Conservation (phyloP, 495 filamentous ascomycete species). For the Beverwykella pulmonaria region DNA sequence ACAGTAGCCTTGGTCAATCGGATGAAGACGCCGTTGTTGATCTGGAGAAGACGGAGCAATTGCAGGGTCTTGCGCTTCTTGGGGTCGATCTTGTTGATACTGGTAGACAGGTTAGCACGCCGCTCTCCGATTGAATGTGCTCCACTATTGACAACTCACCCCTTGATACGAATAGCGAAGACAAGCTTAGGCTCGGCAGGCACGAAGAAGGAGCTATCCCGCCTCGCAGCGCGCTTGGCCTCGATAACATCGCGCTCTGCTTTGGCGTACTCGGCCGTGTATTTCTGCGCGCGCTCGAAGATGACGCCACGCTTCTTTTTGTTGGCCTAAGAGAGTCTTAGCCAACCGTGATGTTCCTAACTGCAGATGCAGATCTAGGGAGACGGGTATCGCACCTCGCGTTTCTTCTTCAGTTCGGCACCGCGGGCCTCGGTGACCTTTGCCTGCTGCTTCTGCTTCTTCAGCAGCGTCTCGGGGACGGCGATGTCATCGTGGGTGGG, state of each 20-base stretch:
- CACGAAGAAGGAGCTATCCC: constrained; percentile 91
- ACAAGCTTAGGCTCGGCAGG: constrained; percentile 92
- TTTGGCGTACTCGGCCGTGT: constrained; percentile 98
- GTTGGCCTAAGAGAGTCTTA: constrained; percentile 66
- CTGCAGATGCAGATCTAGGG: constrained; percentile 39
- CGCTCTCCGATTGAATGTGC: background rate
- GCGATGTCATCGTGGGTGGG: constrained; percentile 24
- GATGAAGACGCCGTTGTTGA: constrained; percentile 99
- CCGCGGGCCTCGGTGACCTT: constrained; percentile 84
- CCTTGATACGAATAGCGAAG: constrained; percentile 99
- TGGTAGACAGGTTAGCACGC: background rate
- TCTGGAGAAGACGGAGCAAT: constrained; percentile 97
- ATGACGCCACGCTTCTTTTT: constrained; percentile 96
- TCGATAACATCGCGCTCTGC: constrained; percentile 98
- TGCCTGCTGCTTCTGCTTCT: constrained; percentile 99
- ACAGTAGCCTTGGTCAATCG: constrained; percentile 95
- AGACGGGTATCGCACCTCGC: constrained; percentile 64
- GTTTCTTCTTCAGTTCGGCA: constrained; percentile 79
- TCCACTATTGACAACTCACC: constrained; percentile 44
- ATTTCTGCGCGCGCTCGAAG: constrained; percentile 99
- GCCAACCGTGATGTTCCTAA: constrained; percentile 42
- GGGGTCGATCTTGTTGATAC: constrained; percentile 99
- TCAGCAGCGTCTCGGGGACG: constrained; percentile 33
- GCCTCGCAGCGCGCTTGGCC: constrained; percentile 81
- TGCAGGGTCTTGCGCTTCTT: constrained; percentile 99